Evolutionary conservation across 805 yeast genomes (phyloP), one percentile per base, ranked within the genome.

Genomic region (Yamadazyma kitorensis): DNA sequence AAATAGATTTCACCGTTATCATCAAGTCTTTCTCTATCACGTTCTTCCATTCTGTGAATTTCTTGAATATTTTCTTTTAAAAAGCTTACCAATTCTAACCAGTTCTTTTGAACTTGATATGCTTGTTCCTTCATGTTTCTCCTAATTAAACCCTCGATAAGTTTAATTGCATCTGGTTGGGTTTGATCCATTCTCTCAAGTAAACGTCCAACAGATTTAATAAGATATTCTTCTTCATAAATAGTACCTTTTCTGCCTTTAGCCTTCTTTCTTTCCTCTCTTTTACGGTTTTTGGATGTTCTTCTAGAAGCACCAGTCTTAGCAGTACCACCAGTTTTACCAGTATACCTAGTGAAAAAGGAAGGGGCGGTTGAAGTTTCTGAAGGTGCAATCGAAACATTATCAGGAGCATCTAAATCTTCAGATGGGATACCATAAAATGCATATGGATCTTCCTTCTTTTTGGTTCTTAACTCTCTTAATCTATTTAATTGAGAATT

Each of bases 211-310:
- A 86, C 79, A 3, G 97, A 89, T 47, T 77, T 78, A 30, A 93
- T 81, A 37, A 93, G 74, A 57, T 93, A 93, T 57, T 93, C 98
- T 57, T 93, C 98, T 59, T 93, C 99, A 52, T 93, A 93, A 14
- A 93, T 84, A 5, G 97, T 91, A 29, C 98, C 98, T 65, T 93
- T 93, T 68, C 94, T 87, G 40, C 99, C 99, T 49, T 95, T 78
- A 2, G 98, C 99, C 40, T 80, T 76, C 65, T 93, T 93, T 51
- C 98, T 78, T 55, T 91, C 98, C 60, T 91, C 97, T 46, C 98
- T 78, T 57, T 96, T 85, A 45, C 81, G 78, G 59, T 93, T 93
- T 64, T 93, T 93, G 5, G 94, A 76, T 0, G 98, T 89, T 52
- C 83, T 76, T 59, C 99, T 76, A 0, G 96, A 82, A 2, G 93